These are phyloP conservation scores for Globisporangium heterothallicum DNA, from an alignment of 352 stramenopile species.

Conservation along the genomic window DNA sequence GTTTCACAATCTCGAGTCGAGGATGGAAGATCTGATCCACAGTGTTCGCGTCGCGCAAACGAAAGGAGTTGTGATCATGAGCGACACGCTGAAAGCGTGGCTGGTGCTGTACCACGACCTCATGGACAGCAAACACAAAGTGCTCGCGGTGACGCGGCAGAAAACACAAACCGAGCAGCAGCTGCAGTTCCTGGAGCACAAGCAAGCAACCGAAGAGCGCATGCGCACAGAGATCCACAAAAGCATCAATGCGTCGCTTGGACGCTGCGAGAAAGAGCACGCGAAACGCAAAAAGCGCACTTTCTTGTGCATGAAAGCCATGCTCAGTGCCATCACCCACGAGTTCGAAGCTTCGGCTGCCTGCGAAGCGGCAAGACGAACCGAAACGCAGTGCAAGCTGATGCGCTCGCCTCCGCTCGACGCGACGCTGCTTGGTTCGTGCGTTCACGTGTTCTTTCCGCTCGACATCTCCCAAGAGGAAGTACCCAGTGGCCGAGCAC, in stretches of 20 bases:
- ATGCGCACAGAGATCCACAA: constrained; percentile 17
- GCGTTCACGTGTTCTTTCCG: constrained; percentile 29
- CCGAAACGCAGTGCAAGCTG: constrained; percentile 12
- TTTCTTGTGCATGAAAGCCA: constrained; percentile 27
- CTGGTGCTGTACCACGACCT: constrained; percentile 22
- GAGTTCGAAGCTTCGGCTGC: constrained; percentile 17
- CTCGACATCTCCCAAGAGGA: constrained; percentile 14
- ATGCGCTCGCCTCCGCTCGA: constrained; percentile 17
- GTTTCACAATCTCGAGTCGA: constrained; percentile 18
- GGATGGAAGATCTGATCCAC: constrained; percentile 27
- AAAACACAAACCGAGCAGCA: constrained; percentile 15
- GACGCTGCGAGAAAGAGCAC: constrained; percentile 29
- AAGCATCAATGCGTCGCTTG: constrained; percentile 15
- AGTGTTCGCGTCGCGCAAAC: constrained; percentile 22
- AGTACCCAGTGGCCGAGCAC: neutral
- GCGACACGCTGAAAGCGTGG: constrained; percentile 29
- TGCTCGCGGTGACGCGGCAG: constrained; percentile 7
- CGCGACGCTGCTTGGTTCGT: constrained; percentile 18
- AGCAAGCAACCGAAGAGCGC: neutral
- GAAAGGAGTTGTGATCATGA: constrained; percentile 35
- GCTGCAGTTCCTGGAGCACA: constrained; percentile 12
- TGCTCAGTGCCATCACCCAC: constrained; percentile 8
- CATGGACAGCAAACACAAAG: constrained; percentile 17
- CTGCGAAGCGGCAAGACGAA: constrained; percentile 11
- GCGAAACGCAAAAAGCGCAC: constrained; percentile 26